Percentiles rank a stretch among this genome's conserved stretches.
Conservation (phyloP, 352 stramenopile genomes). For the Aphanomyces invadans region DNA sequence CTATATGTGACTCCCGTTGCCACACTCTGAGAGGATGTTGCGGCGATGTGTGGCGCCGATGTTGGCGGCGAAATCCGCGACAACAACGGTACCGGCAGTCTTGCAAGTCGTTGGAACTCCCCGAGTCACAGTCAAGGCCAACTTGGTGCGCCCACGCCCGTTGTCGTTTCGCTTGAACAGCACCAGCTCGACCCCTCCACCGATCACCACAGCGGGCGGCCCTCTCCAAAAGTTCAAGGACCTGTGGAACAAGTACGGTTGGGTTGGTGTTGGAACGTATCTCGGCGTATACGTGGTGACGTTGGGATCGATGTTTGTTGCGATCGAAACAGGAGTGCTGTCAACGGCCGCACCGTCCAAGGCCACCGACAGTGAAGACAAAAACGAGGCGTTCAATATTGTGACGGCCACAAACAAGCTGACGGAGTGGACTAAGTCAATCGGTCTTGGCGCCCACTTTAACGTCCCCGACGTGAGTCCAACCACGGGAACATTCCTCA, state of each 20-base stretch:
- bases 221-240: slow-evolving; percentile 59
- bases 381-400: slow-evolving; percentile 49
- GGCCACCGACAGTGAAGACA: slow-evolving; percentile 29
- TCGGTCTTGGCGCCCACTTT: slow-evolving; percentile 40
- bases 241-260: slow-evolving; percentile 75
- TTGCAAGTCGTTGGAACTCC: background rate
- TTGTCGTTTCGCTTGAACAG: background rate
- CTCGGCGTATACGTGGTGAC: slow-evolving; percentile 68
- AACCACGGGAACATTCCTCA: slow-evolving; percentile 71
- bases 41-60: too few relatives aligned
- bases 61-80: too few relatives aligned
- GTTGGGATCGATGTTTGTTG: slow-evolving; percentile 70
- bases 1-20: too few relatives aligned
- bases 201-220: background rate
- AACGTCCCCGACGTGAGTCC: slow-evolving; percentile 71
- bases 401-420: slow-evolving; percentile 69
- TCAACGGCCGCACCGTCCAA: slow-evolving; percentile 37
- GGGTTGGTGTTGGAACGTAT: slow-evolving; percentile 78
- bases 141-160: background rate
- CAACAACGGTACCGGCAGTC: background rate
- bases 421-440: slow-evolving; percentile 14
- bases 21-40: too few relatives aligned
- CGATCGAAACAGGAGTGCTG: slow-evolving; percentile 73
- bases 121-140: background rate
- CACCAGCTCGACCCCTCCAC: background rate